Evolutionary conservation across 306 rosid genomes (phyloP).

Genomic region (Sesbania bispinosa): DNA sequence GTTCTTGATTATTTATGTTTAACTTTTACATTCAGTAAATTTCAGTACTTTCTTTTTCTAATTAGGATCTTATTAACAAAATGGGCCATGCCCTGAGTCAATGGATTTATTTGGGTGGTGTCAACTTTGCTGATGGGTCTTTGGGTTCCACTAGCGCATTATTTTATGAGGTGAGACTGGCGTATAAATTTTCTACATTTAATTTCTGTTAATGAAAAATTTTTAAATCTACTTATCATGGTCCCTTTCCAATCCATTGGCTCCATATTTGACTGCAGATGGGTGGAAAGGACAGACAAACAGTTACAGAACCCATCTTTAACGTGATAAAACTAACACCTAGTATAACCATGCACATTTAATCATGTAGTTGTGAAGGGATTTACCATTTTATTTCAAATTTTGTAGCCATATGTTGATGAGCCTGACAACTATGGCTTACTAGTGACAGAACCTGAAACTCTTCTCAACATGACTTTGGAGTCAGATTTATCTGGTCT

Average conservation of each 20-base stretch:
- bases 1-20: no score
- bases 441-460: conserved; percentile 50
- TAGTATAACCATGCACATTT: background rate
- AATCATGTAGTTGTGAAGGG: background rate
- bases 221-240: background rate
- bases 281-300: background rate
- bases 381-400: conserved; percentile 22
- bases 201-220: background rate
- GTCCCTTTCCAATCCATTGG: no score
- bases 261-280: background rate
- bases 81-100: conserved; percentile 57
- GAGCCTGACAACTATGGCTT: conserved; percentile 70
- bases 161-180: conserved; percentile 72
- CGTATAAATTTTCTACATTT: no score
- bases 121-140: conserved; percentile 88
- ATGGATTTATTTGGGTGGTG: conserved; percentile 88
- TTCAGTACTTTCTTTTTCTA: conserved; percentile 1
- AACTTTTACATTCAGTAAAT: background rate
- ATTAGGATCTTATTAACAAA: conserved; percentile 58
- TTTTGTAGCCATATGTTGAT: conserved; percentile 61
- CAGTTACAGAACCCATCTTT: background rate
- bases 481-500: conserved; percentile 68
- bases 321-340: background rate
- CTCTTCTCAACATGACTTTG: conserved; percentile 66
- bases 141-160: conserved; percentile 80